A percentile compares a stretch with the other conserved stretches of the same genome.
phyloP scores from a whole-genome alignment of 2,329 filamentous ascomycete genomes.

The Colletotrichum higginsianum region DNA sequence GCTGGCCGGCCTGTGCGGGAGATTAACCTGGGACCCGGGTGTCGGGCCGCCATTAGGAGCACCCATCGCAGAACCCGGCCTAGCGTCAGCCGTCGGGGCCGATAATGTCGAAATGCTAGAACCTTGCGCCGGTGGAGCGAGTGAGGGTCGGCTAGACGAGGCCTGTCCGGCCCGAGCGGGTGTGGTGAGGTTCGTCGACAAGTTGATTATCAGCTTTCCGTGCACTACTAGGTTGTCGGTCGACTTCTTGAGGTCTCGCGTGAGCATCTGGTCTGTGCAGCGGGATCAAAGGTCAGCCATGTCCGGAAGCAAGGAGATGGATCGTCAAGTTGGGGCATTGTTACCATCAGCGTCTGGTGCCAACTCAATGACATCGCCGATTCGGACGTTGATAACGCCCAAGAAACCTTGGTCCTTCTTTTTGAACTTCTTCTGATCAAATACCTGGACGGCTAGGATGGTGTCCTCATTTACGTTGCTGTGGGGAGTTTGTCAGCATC shows the following conservation, averaged over 20 bases:
- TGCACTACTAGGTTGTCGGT: slow-evolving; percentile 98
- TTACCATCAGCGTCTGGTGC: slow-evolving; percentile 91
- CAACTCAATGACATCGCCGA: slow-evolving; percentile 94
- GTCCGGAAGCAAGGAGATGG: slow-evolving; percentile 39
- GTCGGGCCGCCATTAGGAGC: slow-evolving; percentile 61
- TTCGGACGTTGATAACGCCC: slow-evolving; percentile 96
- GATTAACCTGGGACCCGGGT: slow-evolving; percentile 56
- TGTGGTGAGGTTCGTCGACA: slow-evolving; percentile 88
- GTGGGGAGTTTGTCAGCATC: slow-evolving; percentile 39
- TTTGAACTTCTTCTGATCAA: slow-evolving; percentile 99
- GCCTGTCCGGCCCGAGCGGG: slow-evolving; percentile 71
- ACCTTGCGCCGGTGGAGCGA: slow-evolving; percentile 57
- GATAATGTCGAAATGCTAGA: slow-evolving; percentile 62
- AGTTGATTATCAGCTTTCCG: slow-evolving; percentile 95
- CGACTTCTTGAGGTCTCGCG: slow-evolving; percentile 95
- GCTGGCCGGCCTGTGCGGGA: slow-evolving; percentile 65
- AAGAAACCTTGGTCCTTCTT: slow-evolving; percentile 99
- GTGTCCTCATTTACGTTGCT: slow-evolving; percentile 95
- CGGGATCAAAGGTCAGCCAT: slow-evolving; percentile 47
- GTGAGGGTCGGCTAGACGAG: slow-evolving; percentile 62
- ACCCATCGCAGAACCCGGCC: slow-evolving; percentile 69
- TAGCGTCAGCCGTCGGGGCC: slow-evolving; percentile 61
- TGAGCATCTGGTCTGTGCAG: slow-evolving; percentile 95
- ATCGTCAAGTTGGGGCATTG: slow-evolving; percentile 48
- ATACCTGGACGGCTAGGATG: slow-evolving; percentile 97